Base-by-base conservation (phyloP, 176 grass and related monocot species). In the Rhynchospora breviuscula region DNA sequence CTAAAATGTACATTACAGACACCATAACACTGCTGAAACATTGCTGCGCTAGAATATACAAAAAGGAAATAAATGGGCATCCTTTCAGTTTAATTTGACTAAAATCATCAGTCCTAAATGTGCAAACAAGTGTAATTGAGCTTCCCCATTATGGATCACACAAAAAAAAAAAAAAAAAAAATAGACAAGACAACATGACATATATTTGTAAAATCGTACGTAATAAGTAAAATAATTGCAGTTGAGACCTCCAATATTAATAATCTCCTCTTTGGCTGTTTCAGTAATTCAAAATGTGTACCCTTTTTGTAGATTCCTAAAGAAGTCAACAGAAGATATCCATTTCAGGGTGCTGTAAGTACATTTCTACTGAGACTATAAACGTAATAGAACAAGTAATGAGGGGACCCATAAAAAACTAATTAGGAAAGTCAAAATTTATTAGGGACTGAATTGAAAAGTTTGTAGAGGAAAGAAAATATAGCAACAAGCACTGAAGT, bases 391-490 rank as follows among this genome's bases (percentile, higher is more conserved):
- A 76, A 75, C 7, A 53, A 75, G 11, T 22, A 75, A 75, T 26
- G 47, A 19, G 0, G 8, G 46, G 10, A 10, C 70, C 70, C 70
- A 74, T 26, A 21, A 10, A 23, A 12, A 74, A 51, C 46, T 68
- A 74, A 10, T 48, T 48, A 10, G 6, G 70, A 23, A 74, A 74
- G 19, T 49, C 70, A 40, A 22, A 51, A 74, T 51, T 74, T 51
- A 73, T 23, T 19, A 75, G 71, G 71, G 47, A 53, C 47, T 53
- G 47, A 75, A 53, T 53, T 26, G 71, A 75, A 49, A 73, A 73
- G 1, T 43, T 0, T 13, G 63, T 2, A 40, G 29, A 63, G 6
- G 10, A 52, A 10, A n/a, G 17, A 71, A 45, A 70, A 45, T 3
- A 71, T 10, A 19, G 47, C 23, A 23, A 11, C 15, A 80, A 48